Evolutionary conservation across 2,329 filamentous ascomycete genomes (phyloP), one percentile per base, ranked within the genome.

Genomic region (Ophiocordyceps robertsii): DNA sequence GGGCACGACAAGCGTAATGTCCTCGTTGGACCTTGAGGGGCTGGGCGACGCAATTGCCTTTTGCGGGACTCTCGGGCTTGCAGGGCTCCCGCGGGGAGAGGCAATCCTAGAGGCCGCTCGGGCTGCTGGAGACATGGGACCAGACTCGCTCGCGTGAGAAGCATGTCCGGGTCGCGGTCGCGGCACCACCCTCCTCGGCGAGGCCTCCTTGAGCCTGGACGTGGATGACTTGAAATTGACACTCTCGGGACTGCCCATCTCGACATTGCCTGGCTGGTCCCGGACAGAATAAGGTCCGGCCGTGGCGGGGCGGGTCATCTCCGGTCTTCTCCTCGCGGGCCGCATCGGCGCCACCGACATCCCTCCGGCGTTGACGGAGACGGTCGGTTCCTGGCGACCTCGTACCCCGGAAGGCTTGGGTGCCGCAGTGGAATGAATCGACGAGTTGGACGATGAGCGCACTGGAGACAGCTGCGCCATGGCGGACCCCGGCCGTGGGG

Each of bases 201-300:
- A 73, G 7, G 66, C 64, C 21, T 65, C 68, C 45, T 58, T 69
- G n/a, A 64, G 58, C 53, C 69, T 75, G 1, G 75, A 66, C 6
- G 69, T 72, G 38, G 62, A 59, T 4, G 61, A 55, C 56, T 70
- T 77, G 16, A 65, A 53, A 49, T 62, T 71, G 21, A 59, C 48
- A 35, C 54, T 63, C 37, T 71, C 68, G 2, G 72, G 73, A 48
- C 72, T 76, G 29, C 51, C 56, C 13, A 51, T 43, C 33, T 63
- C 61, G 27, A 60, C 38, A 6, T 47, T 48, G 3, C 50, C 45
- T 3, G 62, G 52, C 13, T 73, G 70, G n/a, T 66, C 67, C 49
- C 77, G 66, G 10, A 78, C 69, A 17, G 77, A 81, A 54, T 82
- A 82, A 0, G 77, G 77, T 0, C 77, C 77, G 11, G 77, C 77